Evolutionary conservation across 2,329 filamentous ascomycete species (phyloP).

Genomic region (Sporothrix pallida): DNA sequence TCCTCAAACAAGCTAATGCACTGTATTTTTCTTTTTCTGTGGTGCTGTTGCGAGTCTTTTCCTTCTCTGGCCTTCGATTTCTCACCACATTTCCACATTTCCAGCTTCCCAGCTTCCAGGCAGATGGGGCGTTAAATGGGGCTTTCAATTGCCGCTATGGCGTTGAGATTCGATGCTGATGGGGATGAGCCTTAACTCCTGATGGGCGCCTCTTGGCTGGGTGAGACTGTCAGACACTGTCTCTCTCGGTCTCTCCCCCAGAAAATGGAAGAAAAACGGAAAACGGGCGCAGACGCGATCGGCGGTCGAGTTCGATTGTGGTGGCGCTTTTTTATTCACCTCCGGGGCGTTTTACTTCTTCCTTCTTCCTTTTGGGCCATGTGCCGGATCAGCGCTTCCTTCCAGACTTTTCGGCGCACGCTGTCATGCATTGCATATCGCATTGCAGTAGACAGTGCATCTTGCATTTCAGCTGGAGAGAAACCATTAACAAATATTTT

Average conservation of each 20-base stretch:
- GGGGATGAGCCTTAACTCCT: not conserved
- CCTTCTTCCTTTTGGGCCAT: not conserved
- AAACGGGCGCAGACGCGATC: not conserved
- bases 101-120: not conserved
- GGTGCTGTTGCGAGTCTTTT: not conserved
- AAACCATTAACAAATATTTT: not conserved
- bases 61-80: not conserved
- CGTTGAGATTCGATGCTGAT: conserved; percentile 1
- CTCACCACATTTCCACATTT: not conserved
- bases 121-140: not conserved
- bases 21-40: conserved; percentile 1
- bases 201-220: not conserved
- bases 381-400: not conserved
- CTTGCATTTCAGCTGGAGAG: not conserved
- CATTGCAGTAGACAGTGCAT: conserved; percentile 22
- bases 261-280: not conserved
- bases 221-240: not conserved
- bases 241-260: not conserved
- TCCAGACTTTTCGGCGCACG: not conserved
- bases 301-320: not conserved
- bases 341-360: not conserved
- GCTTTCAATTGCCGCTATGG: conserved; percentile 3
- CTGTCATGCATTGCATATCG: conserved; percentile 26
- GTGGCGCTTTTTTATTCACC: not conserved
- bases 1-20: conserved; percentile 25